Percentiles rank a stretch among this genome's conserved stretches.
These are phyloP conservation scores for Candida orba DNA, from an alignment of 805 yeast species.

Conservation along the genomic window DNA sequence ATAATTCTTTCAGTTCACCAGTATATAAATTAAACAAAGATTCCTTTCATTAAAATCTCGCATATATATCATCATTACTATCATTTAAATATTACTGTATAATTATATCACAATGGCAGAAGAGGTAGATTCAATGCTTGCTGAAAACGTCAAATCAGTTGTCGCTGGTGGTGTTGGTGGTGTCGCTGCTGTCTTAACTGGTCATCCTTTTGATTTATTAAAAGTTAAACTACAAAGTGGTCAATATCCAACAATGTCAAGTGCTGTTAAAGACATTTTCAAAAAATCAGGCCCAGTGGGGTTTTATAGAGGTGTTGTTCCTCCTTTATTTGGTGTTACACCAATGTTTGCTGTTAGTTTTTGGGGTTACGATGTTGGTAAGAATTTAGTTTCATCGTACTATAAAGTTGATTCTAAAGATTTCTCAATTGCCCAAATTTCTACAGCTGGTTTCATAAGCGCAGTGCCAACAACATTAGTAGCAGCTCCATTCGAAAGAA, in stretches of 20 bases:
- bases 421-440: slow-evolving; percentile 62
- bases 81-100: no score
- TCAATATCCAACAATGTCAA: slow-evolving; percentile 51
- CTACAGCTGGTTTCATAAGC: slow-evolving; percentile 89
- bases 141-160: slow-evolving; percentile 81
- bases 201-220: slow-evolving; percentile 92
- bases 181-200: slow-evolving; percentile 88
- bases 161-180: slow-evolving; percentile 97
- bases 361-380: slow-evolving; percentile 97
- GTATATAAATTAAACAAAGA: no score
- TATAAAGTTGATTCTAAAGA: slow-evolving; percentile 29
- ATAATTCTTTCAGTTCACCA: no score
- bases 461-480: slow-evolving; percentile 93
- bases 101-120: slow-evolving; percentile 11
- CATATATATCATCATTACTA: no score
- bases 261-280: slow-evolving; percentile 65
- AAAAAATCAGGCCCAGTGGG: slow-evolving; percentile 73
- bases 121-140: slow-evolving; percentile 24
- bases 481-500: slow-evolving; percentile 97
- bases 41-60: no score
- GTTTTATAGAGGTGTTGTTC: slow-evolving; percentile 87
- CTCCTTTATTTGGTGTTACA: slow-evolving; percentile 93
- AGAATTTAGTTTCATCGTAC: slow-evolving; percentile 51
- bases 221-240: slow-evolving; percentile 86
- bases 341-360: slow-evolving; percentile 98